These are phyloP conservation scores for Tylopilus balloui DNA, from an alignment of 768 basidiomycete genomes.

Conservation along the genomic window DNA sequence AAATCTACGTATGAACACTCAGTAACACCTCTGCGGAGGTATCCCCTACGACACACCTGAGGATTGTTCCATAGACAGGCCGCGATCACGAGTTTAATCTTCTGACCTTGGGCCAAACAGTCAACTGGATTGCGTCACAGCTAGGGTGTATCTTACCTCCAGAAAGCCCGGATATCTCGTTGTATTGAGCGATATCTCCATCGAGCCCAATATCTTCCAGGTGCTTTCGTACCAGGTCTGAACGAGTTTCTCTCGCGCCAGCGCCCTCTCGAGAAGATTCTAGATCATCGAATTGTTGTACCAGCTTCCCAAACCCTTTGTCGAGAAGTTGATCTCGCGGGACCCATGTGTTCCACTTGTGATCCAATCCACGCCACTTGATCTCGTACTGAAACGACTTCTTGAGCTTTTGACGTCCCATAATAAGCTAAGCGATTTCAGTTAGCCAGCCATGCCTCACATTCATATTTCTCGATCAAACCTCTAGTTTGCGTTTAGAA, in stretches of 20 bases:
- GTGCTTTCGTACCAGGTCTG: constrained; percentile 81
- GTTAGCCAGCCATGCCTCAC: constrained; percentile 17
- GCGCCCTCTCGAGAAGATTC: constrained; percentile 96
- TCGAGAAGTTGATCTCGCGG: constrained; percentile 79
- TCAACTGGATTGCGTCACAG: constrained; percentile 12
- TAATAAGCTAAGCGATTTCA: constrained; percentile 51
- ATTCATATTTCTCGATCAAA: constrained; percentile 30
- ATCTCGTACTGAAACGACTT: constrained; percentile 93
- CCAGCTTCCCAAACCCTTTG: constrained; percentile 85
- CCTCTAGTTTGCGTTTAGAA: constrained; percentile 87
- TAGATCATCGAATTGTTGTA: constrained; percentile 94
- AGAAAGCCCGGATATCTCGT: constrained; percentile 90
- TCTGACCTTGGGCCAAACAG: constrained; percentile 59
- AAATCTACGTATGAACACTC: constrained; percentile 43
- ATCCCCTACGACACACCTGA: constrained; percentile 47
- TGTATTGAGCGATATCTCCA: constrained; percentile 97
- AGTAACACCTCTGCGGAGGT: not conserved
- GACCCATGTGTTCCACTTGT: constrained; percentile 88
- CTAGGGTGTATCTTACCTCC: constrained; percentile 55
- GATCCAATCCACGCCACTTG: constrained; percentile 80
- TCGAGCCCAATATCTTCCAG: constrained; percentile 94
- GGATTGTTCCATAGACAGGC: constrained; percentile 97
- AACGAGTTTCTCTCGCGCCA: constrained; percentile 81
- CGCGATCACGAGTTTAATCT: constrained; percentile 93
- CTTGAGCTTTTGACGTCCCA: constrained; percentile 97